Percentiles rank a stretch among this genome's conserved stretches.
phyloP scores from a whole-genome alignment of 176 grass and related monocot genomes.

The Carex cristatella region DNA sequence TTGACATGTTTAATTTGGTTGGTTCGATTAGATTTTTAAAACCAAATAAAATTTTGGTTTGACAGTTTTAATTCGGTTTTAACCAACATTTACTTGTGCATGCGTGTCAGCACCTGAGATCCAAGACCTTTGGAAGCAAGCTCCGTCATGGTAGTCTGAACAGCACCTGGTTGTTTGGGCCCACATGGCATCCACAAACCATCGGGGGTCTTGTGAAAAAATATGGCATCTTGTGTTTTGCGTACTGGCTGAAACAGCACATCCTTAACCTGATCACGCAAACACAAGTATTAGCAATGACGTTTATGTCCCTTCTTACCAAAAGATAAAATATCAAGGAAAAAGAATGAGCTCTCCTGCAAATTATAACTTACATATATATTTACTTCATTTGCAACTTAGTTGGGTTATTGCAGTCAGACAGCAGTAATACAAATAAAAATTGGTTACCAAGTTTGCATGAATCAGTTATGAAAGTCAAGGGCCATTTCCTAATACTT shows the following conservation, averaged over 20 bases:
- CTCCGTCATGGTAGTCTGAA: constrained; percentile 89
- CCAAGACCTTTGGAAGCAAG: constrained; percentile 70
- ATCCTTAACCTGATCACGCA: constrained; percentile 69
- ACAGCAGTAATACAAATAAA: not conserved
- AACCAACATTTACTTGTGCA: no score
- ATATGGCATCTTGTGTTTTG: constrained; percentile 97
- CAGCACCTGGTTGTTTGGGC: constrained; percentile 53
- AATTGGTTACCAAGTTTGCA: not conserved
- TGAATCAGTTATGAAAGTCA: not conserved
- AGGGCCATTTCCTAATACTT: no score
- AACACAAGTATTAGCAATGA: not conserved
- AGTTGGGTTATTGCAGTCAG: not conserved
- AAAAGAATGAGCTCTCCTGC: not conserved
- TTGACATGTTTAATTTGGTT: no score
- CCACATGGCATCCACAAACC: constrained; percentile 94
- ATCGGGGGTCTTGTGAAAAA: constrained; percentile 48
- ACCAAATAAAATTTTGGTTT: no score
- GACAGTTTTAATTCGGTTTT: no score
- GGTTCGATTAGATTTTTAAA: no score
- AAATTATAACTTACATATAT: not conserved
- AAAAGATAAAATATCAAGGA: not conserved
- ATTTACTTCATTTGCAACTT: not conserved
- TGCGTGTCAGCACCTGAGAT: constrained; percentile 38
- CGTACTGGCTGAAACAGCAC: constrained; percentile 94
- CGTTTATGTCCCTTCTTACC: not conserved